A percentile compares a stretch with the other conserved stretches of the same genome.
phyloP scores from a whole-genome alignment of 768 basidiomycete species.

The Trametes coccinea region DNA sequence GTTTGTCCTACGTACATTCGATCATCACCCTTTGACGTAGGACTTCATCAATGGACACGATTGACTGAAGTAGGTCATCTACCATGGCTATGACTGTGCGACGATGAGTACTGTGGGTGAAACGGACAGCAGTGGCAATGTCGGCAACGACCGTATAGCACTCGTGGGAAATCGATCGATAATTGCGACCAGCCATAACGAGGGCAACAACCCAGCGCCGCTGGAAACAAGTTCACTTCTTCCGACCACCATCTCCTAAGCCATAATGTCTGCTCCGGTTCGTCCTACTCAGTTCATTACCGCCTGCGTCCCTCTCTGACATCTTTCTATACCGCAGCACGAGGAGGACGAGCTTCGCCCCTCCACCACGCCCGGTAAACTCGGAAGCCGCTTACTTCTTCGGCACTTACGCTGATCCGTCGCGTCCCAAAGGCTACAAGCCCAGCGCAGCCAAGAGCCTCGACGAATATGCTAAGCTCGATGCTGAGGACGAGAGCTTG shows the following conservation, averaged over 20 bases:
- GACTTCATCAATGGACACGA: too few species aligned
- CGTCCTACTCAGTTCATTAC: constrained; percentile 28
- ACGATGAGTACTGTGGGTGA: too few species aligned
- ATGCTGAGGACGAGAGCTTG: constrained; percentile 90
- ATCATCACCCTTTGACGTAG: too few species aligned
- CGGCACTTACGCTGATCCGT: not conserved
- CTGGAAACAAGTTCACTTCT: constrained; percentile 22
- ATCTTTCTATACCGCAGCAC: constrained; percentile 41
- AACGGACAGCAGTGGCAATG: constrained; percentile 3
- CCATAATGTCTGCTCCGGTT: constrained; percentile 53
- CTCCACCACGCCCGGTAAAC: constrained; percentile 63
- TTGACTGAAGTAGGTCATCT: too few species aligned
- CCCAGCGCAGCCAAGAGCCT: constrained; percentile 64
- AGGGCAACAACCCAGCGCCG: constrained; percentile 14
- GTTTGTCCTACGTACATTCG: too few species aligned
- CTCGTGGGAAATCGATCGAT: constrained; percentile 74
- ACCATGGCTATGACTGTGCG: too few species aligned
- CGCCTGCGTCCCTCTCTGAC: constrained; percentile 1
- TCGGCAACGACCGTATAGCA: constrained; percentile 50
- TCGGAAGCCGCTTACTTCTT: constrained; percentile 10
- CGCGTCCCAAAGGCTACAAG: constrained; percentile 64
- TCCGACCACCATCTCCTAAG: constrained; percentile 22
- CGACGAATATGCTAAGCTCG: constrained; percentile 83
- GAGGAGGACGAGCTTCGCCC: constrained; percentile 75
- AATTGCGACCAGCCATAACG: constrained; percentile 27